Evolutionary conservation across 352 stramenopile genomes (phyloP), one percentile per base, ranked within the genome.

Genomic region (Aphanomyces astaci): DNA sequence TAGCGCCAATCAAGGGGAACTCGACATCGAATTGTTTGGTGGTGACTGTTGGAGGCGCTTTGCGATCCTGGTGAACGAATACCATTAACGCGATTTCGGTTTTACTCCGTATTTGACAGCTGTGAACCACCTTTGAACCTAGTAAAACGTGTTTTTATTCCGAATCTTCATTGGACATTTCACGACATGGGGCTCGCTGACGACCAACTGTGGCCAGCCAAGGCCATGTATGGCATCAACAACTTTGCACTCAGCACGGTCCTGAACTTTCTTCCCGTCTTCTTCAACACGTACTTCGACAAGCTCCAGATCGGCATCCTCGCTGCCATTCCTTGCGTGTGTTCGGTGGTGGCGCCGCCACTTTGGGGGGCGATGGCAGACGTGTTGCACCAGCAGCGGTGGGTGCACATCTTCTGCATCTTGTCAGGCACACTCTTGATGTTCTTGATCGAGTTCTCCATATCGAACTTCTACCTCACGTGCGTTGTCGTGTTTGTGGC

Each of bases 231-330:
- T 27, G 36, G 39, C 17, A 32, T 68, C 43, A 68, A 53, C 62
- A 59, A 59, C 24, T 68, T 68, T 60, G 62, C n/a, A 11, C 48
- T 68, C 5, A 59, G 43, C 24, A 32, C 62, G 11, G 43, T 68
- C n/a, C 11, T 36, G 1, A 60, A 52, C 33, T 68, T 60, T n/a
- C 48, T 68, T 24, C 49, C 62, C 15, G 62, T 68, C 46, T 68
- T 68, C 62, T 68, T 68, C 33, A 60, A n/a, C 33, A 13, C 62
- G 43, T 59, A 80, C 57, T 88, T 84, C 63, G 74, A 78, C 63
- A 88, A 88, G 68, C 71, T 75, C 36, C 71, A 81, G 65, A 82
- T 82, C 62, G 75, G 76, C 15, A 65, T 82, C 51, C 59, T 82
- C 27, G 62, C 74, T 4, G 60, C 75, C 22, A 77, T 81, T 46